Evolutionary conservation across 139 green algal species (phyloP).

Genomic region (Microglena sp.): DNA sequence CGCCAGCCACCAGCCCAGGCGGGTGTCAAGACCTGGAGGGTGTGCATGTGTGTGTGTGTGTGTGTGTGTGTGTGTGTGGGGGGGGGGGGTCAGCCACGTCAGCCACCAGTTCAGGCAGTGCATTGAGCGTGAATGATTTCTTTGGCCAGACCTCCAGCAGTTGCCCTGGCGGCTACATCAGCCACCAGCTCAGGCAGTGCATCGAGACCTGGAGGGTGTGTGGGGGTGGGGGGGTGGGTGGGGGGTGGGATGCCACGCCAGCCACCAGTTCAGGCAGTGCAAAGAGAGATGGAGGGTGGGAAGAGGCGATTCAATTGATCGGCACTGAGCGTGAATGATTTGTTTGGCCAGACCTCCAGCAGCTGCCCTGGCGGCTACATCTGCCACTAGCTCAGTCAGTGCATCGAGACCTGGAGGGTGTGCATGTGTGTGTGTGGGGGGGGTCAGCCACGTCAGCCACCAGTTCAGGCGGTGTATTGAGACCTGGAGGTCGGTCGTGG

Average conservation of each 20-base stretch:
- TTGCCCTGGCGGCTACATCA: constrained; percentile 23
- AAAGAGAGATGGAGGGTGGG: not conserved
- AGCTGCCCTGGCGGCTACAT: constrained; percentile 24
- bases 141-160: constrained; percentile 25
- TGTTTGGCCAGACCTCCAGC: constrained; percentile 29
- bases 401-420: not conserved
- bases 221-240: too few species aligned
- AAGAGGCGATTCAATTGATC: too few species aligned
- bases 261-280: not conserved
- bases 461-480: not conserved
- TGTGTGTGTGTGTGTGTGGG: too few species aligned
- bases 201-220: not conserved
- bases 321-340: too few species aligned
- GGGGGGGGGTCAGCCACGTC: constrained; percentile 22
- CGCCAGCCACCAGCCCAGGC: too few species aligned
- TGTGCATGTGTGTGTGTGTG: too few species aligned
- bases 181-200: not conserved
- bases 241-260: constrained; percentile 19
- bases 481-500: too few species aligned
- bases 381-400: not conserved
- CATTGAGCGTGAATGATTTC: too few species aligned
- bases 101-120: not conserved
- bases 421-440: too few species aligned
- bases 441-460: constrained; percentile 15
- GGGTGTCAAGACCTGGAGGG: too few species aligned